Conservation (phyloP, 345 rosid genomes). For the Pseudoturritis turrita region DNA sequence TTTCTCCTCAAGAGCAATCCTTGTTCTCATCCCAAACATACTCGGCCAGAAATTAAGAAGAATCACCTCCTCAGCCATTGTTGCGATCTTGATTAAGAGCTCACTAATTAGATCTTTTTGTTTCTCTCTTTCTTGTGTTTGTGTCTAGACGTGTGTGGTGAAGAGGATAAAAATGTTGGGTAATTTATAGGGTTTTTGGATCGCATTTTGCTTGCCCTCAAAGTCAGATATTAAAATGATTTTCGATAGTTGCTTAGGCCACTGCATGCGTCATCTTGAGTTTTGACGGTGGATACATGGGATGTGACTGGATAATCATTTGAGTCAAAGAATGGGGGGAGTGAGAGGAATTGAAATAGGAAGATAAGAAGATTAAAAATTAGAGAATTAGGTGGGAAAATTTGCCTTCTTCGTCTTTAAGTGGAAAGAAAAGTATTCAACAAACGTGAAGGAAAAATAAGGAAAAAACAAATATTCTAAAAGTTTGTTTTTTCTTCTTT, state of each 20-base stretch:
- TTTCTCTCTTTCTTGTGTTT: not conserved
- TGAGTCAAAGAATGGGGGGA: too few species aligned
- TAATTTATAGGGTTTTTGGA: not conserved
- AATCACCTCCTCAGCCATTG: slow-evolving; percentile 19
- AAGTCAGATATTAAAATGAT: not conserved
- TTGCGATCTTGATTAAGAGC: not conserved
- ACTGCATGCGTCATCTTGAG: slow-evolving; percentile 9
- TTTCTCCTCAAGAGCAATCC: slow-evolving; percentile 23
- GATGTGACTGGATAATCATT: too few species aligned
- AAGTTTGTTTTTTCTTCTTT: too few species aligned
- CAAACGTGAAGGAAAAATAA: too few species aligned
- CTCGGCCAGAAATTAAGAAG: slow-evolving; percentile 16
- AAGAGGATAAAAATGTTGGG: not conserved
- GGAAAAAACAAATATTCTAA: too few species aligned
- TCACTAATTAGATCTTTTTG: not conserved
- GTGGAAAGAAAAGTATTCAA: too few species aligned
- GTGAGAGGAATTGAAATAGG: too few species aligned
- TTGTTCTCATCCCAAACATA: slow-evolving; percentile 19
- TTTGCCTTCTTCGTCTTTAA: too few species aligned
- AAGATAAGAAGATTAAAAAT: too few species aligned
- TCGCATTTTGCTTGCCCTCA: not conserved
- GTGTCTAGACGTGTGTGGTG: not conserved
- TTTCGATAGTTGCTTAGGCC: not conserved
- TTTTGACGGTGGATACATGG: not conserved
- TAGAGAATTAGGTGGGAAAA: too few species aligned